Conservation (phyloP, 208 protist genomes). For the Acanthamoeba royreba region DNA sequence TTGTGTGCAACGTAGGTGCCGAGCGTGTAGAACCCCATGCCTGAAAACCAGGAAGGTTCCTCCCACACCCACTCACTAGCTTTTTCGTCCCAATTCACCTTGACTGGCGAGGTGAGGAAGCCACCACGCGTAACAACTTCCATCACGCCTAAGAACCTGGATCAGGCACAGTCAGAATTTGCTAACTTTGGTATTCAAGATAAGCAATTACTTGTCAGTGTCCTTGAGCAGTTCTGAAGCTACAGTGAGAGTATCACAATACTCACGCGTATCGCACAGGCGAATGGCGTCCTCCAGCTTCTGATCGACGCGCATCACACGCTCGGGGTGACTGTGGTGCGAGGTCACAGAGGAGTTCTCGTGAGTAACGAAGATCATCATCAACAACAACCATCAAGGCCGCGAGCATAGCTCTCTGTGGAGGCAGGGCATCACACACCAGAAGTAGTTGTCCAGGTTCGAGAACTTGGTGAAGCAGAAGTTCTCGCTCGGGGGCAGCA, state of each 20-base stretch:
- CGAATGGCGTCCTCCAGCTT: constrained; percentile 36
- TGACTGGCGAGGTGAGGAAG: not conserved
- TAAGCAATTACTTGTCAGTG: not conserved
- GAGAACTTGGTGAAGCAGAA: constrained; percentile 49
- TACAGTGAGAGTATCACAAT: constrained; percentile 45
- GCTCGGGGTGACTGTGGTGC: not conserved
- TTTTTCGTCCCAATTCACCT: constrained; percentile 34
- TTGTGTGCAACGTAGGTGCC: constrained; percentile 37
- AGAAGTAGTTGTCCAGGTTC: constrained; percentile 43
- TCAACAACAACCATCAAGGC: not conserved
- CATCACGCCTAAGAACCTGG: constrained; percentile 25
- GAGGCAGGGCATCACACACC: not conserved
- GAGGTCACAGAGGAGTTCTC: not conserved
- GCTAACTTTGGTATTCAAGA: not conserved
- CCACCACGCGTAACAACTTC: constrained; percentile 30
- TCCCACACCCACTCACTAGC: constrained; percentile 35
- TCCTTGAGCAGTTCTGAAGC: constrained; percentile 16
- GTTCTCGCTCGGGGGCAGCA: constrained; percentile 38
- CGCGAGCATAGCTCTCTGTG: not conserved
- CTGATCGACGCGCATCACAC: constrained; percentile 4
- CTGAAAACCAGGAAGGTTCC: not conserved
- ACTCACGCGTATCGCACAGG: constrained; percentile 37
- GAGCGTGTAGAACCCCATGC: constrained; percentile 48
- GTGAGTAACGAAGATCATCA: not conserved
- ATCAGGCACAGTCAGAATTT: not conserved